Percentiles rank a stretch among this genome's conserved stretches.
phyloP scores from a whole-genome alignment of 2,329 filamentous ascomycete genomes.

The Aspergillus terreus region DNA sequence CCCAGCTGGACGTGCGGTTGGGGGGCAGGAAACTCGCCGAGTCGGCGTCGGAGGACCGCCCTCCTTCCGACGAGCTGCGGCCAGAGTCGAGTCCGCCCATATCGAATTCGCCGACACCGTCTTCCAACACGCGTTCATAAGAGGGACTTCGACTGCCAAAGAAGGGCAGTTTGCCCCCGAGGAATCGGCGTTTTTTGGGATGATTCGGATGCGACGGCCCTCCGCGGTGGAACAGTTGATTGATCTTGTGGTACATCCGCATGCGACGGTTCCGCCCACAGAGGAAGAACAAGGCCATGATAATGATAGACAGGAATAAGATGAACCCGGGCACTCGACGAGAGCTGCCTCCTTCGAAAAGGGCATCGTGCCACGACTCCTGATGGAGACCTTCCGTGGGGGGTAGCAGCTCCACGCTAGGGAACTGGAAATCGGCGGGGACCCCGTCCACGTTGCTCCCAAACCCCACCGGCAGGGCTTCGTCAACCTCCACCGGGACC shows the following conservation, averaged over 20 bases:
- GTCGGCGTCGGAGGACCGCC: constrained; percentile 56
- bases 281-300: constrained; percentile 68
- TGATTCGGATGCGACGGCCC: constrained; percentile 29
- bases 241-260: constrained; percentile 56
- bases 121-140: constrained; percentile 85
- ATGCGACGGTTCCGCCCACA: constrained; percentile 73
- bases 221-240: constrained; percentile 26
- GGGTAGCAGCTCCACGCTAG: constrained; percentile 43
- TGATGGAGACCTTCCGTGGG: constrained; percentile 27
- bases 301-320: constrained; percentile 70
- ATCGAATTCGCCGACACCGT: constrained; percentile 73
- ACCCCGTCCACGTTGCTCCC: constrained; percentile 73
- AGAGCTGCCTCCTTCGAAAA: constrained; percentile 64
- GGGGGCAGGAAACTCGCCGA: constrained; percentile 57
- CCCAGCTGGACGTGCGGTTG: constrained; percentile 31
- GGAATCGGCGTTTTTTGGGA: constrained; percentile 56
- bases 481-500: constrained; percentile 61
- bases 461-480: constrained; percentile 78
- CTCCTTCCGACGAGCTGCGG: constrained; percentile 55
- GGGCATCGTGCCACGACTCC: constrained; percentile 57
- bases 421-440: constrained; percentile 78
- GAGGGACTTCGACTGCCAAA: constrained; percentile 38
- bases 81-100: constrained; percentile 61
- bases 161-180: constrained; percentile 51
- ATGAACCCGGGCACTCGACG: constrained; percentile 70